Evolutionary conservation across 768 basidiomycete species (phyloP), one percentile per base, ranked within the genome.

Genomic region (Tulasnella sp.): DNA sequence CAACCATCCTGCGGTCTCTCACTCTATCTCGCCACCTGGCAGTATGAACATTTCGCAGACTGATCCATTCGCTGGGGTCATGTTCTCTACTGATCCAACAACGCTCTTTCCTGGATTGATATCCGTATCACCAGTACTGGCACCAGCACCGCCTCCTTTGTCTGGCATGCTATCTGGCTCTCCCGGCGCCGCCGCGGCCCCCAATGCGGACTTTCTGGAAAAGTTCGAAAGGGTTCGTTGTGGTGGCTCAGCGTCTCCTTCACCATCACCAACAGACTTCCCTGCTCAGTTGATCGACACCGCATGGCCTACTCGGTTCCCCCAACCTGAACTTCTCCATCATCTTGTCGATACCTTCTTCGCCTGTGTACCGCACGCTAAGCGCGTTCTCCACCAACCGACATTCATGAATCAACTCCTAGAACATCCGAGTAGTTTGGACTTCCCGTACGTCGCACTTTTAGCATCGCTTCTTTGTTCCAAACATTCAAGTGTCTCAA

Each of bases 341-440:
- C 58, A 56, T 61, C 49, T 63, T 23, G 51, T 63, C 5, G 62
- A 63, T 13, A 42, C 60, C 30, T 63, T 63, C 51, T 62, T 63
- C 38, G 27, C 49, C 10, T 54, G 45, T n/a, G 61, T 62, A 19
- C 60, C 62, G 15, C 43, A 47, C 38, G 62, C 61, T 9, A 30
- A 23, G 23, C 61, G 51, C 51, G 49, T 63, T 4, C 9, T 63
- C 13, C 62, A 63, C 27, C 23, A 47, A 45, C 62, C 62, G 23
- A 53, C 61, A 24, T 63, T 63, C 44, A 49, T 62, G 50, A 29
- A 48, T 4, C 21, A 32, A 24, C 19, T 61, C 7, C 15, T 53
- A 9, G 27, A 53, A 17, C 29, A 44, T 21, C 63, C 62, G 4
- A 21, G 24, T 27, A 53, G 50, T 8, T 3, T 42, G 1, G 43